phyloP scores from a whole-genome alignment of 208 protist genomes.

The Leptomonas pyrrhocoris region DNA sequence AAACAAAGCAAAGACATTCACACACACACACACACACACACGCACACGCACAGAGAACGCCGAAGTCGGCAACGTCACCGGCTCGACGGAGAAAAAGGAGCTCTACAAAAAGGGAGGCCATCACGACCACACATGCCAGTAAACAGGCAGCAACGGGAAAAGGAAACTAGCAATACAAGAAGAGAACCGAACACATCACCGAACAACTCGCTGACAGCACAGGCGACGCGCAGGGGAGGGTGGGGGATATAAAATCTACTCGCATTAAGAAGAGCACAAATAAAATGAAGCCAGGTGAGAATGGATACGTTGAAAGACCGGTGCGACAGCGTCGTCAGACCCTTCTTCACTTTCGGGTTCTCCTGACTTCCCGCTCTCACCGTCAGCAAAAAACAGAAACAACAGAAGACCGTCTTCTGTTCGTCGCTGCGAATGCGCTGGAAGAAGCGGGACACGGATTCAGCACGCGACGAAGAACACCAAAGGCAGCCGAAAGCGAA shows the following conservation, averaged over 20 bases:
- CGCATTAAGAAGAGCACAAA: not conserved
- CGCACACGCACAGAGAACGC: too few species aligned
- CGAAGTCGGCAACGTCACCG: not conserved
- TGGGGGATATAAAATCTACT: not conserved
- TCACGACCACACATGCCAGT: not conserved
- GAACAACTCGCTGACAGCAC: constrained; percentile 1
- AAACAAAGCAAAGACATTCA: not conserved
- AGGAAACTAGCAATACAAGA: not conserved
- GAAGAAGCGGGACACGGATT: not conserved
- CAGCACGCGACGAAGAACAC: not conserved
- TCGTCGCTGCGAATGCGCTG: not conserved
- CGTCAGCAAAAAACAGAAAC: not conserved
- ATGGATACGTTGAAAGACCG: constrained; percentile 9
- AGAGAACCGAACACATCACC: constrained; percentile 9
- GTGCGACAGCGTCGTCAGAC: not conserved
- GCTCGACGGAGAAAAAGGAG: not conserved
- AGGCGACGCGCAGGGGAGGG: not conserved
- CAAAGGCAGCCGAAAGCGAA: not conserved
- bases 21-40: too few species aligned
- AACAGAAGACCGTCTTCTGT: too few species aligned
- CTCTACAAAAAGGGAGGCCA: constrained; percentile 6
- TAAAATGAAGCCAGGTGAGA: constrained; percentile 1
- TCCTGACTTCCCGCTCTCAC: not conserved
- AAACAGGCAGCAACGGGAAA: not conserved
- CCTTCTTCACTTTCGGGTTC: not conserved